phyloP scores from a whole-genome alignment of 495 filamentous ascomycete species.

The Chaetomium cochliodes region DNA sequence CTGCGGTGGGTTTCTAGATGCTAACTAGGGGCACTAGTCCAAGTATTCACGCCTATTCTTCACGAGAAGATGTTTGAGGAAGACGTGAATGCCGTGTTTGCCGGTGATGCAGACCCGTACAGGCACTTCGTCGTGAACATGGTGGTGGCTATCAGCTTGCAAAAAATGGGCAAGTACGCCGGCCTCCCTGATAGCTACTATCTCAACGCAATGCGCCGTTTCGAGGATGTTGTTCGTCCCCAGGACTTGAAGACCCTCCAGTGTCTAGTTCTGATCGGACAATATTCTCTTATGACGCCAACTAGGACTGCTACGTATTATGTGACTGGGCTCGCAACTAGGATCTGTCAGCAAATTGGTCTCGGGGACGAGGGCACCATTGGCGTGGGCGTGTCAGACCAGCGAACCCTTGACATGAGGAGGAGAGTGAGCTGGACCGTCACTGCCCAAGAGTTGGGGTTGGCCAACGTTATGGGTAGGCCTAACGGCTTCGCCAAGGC shows the following conservation, averaged over 20 bases:
- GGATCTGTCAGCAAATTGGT: conserved; percentile 81
- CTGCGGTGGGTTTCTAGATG: not conserved
- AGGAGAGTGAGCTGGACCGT: conserved; percentile 84
- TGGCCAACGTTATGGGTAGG: conserved; percentile 81
- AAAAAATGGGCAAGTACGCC: conserved; percentile 80
- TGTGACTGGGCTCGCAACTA: conserved; percentile 79
- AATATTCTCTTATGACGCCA: conserved; percentile 89
- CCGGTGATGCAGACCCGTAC: conserved; percentile 70
- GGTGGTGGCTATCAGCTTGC: conserved; percentile 88
- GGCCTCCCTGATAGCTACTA: conserved; percentile 91
- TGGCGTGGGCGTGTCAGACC: conserved; percentile 55
- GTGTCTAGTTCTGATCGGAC: conserved; percentile 79
- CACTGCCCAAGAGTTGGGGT: conserved; percentile 77
- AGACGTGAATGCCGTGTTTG: conserved; percentile 76
- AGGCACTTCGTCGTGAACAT: conserved; percentile 83
- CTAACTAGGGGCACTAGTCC: conserved; percentile 53
- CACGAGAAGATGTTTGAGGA: conserved; percentile 77
- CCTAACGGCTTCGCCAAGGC: conserved; percentile 77
- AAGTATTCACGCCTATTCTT: conserved; percentile 78
- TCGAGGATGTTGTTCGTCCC: conserved; percentile 71
- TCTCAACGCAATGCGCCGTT: conserved; percentile 74
- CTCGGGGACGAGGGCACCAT: conserved; percentile 84
- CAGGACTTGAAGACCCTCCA: conserved; percentile 90
- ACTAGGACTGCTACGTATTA: conserved; percentile 88
- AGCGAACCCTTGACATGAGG: conserved; percentile 80